A percentile compares a stretch with the other conserved stretches of the same genome.
phyloP scores from a whole-genome alignment of 106 monocot genomes.

The Dioscorea zingiberensis region DNA sequence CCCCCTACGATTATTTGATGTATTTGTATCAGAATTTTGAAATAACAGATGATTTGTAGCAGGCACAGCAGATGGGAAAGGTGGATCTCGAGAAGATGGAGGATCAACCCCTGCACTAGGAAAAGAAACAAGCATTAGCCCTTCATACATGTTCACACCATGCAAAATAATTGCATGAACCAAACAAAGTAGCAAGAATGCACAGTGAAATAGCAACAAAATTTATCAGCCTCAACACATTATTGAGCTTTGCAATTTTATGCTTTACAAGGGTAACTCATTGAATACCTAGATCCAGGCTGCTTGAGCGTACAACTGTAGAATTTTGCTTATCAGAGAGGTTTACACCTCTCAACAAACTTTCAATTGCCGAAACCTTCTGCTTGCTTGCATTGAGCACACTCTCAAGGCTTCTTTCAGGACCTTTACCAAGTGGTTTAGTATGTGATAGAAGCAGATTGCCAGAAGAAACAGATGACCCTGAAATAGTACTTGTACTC shows the following conservation, averaged over 20 bases:
- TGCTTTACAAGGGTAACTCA: constrained; percentile 8
- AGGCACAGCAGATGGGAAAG: constrained; percentile 56
- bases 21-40: constrained; percentile 40
- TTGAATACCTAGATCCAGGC: constrained; percentile 95
- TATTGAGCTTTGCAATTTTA: background rate
- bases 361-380: constrained; percentile 98
- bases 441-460: constrained; percentile 43
- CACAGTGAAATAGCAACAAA: too few species aligned
- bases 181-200: too few species aligned
- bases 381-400: constrained; percentile 91
- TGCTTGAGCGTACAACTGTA: constrained; percentile 53
- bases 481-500: constrained; percentile 58
- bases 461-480: constrained; percentile 46
- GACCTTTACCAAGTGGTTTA: constrained; percentile 45
- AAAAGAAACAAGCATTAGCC: constrained; percentile 20
- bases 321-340: constrained; percentile 58
- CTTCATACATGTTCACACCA: background rate
- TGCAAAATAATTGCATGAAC: too few species aligned
- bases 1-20: constrained; percentile 29
- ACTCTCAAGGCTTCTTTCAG: constrained; percentile 90
- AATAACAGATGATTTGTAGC: constrained; percentile 46
- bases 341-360: constrained; percentile 78
- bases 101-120: constrained; percentile 96
- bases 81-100: constrained; percentile 86
- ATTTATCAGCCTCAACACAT: background rate